Evolutionary conservation across 225 moss, liverwort and hornwort species (phyloP).

Genomic region (Sphagnum tenellum): DNA sequence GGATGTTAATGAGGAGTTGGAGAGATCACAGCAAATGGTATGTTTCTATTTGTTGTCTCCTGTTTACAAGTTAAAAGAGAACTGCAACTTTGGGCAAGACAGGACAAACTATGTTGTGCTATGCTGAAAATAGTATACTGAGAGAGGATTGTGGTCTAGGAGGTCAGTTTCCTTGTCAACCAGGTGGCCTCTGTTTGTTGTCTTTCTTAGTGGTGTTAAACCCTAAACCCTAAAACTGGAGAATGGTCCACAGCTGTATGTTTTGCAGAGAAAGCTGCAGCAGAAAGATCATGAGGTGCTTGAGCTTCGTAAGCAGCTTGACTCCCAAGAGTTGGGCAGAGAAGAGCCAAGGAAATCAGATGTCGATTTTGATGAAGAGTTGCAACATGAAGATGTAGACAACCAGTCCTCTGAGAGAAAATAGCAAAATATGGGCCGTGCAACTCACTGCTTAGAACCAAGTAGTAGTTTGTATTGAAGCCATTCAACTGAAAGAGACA

Average conservation of each 20-base stretch:
- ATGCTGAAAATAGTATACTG: too few species aligned
- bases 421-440: too few species aligned
- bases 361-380: constrained; percentile 33
- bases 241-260: constrained; percentile 35
- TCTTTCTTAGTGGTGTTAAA: too few species aligned
- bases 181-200: too few species aligned
- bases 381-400: constrained; percentile 34
- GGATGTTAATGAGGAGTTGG: constrained; percentile 70
- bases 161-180: too few species aligned
- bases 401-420: neutral
- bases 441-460: too few species aligned
- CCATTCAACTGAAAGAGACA: too few species aligned
- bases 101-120: too few species aligned
- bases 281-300: constrained; percentile 51
- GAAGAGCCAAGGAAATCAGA: constrained; percentile 20
- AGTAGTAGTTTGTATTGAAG: too few species aligned
- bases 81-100: too few species aligned
- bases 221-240: too few species aligned
- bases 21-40: constrained; percentile 68
- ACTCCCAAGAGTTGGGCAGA: constrained; percentile 30
- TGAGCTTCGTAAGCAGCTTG: constrained; percentile 53
- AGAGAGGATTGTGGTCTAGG: too few species aligned
- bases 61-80: neutral
- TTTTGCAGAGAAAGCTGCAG: constrained; percentile 62
- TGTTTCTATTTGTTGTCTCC: constrained; percentile 1